Base-by-base conservation (phyloP, 352 stramenopile species). In the Globisporangium barbulae region DNA sequence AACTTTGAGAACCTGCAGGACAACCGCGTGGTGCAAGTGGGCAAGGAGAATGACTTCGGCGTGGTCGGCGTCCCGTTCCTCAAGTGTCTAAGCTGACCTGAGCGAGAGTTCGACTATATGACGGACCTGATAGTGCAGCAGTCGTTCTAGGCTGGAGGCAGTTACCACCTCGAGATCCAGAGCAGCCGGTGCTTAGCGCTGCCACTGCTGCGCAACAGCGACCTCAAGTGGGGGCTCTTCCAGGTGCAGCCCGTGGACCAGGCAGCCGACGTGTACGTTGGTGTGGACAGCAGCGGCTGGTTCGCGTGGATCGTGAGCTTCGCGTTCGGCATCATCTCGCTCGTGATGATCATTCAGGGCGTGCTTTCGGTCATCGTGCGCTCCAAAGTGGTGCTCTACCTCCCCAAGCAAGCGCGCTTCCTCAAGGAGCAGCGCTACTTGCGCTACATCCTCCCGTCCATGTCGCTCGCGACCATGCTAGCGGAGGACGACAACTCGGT, bases 161-260 rank as follows among this genome's bases (percentile, higher is more conserved):
- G 59, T 37, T 74, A 62, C 39, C 63, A 75, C 42, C 28, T 81
- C n/a, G 68, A 78, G 59, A 53, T 78, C 13, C 71, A 81, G 41
- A 77, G 44, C n/a, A 79, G 69, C 52, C 48, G 68, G n/a, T 81
- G 71, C 63, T 39, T 62, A 5, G 74, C 71, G 0, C 7, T 50
- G 21, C 66, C 68, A 15, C 47, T 65, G 25, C n/a, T 69, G 9
- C 49, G 64, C 6, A 28, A 66, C 41, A 25, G 19, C 2, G 41
- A 65, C 22, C 31, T 49, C 5, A 39, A 63, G 33, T 70, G 56
- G 37, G 59, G 61, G 1, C 64, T 81, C 17, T 81, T 75, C 44
- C 33, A 60, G 15, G 54, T 65, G 0, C 17, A 73, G 41, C 35
- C 66, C 1, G 47, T 50, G 7, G 61, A 77, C 21, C 5, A 72